Conservation (phyloP, 2,329 filamentous ascomycete genomes). For the Coniochaeta pulveracea region DNA sequence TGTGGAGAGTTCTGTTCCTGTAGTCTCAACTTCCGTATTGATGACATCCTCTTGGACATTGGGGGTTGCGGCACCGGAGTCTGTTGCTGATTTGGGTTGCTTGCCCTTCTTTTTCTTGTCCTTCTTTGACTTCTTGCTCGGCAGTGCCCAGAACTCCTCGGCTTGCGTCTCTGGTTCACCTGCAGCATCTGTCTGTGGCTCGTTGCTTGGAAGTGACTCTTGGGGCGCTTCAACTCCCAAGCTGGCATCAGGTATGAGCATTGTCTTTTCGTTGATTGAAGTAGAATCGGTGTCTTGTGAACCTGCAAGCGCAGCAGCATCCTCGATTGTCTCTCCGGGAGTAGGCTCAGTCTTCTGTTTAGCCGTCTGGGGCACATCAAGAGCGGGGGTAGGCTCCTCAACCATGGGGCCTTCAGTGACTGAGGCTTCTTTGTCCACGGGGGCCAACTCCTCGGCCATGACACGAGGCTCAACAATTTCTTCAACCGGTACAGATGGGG, state of each 20-base stretch:
- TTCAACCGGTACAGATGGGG: conserved; percentile 2
- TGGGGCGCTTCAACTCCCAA: too few relatives aligned
- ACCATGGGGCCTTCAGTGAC: too few relatives aligned
- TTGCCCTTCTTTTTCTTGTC: conserved; percentile 20
- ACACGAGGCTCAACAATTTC: background rate
- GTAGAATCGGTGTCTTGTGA: too few relatives aligned
- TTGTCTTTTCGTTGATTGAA: too few relatives aligned
- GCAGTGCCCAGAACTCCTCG: conserved; percentile 12
- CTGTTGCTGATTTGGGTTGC: conserved; percentile 9
- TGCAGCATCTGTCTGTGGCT: background rate
- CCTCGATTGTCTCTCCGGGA: background rate
- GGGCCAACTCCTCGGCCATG: background rate
- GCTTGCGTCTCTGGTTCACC: conserved; percentile 6
- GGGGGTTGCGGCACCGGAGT: conserved; percentile 7
- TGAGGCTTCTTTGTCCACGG: too few relatives aligned
- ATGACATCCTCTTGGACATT: conserved; percentile 1
- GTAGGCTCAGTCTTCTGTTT: background rate
- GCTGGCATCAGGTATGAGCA: too few relatives aligned
- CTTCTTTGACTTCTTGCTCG: conserved; percentile 23
- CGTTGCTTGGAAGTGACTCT: background rate
- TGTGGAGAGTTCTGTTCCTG: too few relatives aligned
- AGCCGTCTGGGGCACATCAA: too few relatives aligned
- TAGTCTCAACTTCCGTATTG: conserved; percentile 3
- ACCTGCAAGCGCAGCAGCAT: too few relatives aligned
- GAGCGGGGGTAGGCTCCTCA: too few relatives aligned